A percentile compares a stretch with the other conserved stretches of the same genome.
Evolutionary conservation across 371 early-diverging fungal species (phyloP).

Genomic region (Mucor sp.): DNA sequence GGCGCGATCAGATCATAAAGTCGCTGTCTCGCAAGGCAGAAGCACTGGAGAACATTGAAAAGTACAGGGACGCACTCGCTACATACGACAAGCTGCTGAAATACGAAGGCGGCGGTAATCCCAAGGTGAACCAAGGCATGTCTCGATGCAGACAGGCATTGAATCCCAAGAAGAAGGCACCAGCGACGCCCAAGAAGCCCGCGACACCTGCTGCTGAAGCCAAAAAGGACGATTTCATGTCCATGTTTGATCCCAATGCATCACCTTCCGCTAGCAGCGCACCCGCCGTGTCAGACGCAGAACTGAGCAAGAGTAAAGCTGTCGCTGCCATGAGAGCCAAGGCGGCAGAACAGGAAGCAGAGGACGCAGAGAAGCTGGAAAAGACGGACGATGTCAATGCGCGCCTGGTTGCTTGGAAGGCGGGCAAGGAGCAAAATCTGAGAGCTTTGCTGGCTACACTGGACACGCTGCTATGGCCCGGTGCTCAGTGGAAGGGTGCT

Average conservation of each 20-base stretch:
- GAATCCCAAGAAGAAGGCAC: conserved; percentile 1
- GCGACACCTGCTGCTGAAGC: not conserved
- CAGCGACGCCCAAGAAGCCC: not conserved
- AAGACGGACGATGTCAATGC: conserved; percentile 81
- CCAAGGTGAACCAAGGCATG: conserved; percentile 50
- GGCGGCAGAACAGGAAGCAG: conserved; percentile 68
- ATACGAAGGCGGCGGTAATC: conserved; percentile 43
- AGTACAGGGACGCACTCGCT: conserved; percentile 70
- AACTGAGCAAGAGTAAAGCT: conserved; percentile 49
- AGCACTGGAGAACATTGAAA: conserved; percentile 81
- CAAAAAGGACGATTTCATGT: not conserved
- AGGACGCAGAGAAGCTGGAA: conserved; percentile 76
- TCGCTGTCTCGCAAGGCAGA: conserved; percentile 63
- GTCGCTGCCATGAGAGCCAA: conserved; percentile 77
- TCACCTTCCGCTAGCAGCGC: not conserved
- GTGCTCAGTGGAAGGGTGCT: conserved; percentile 73
- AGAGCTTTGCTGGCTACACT: conserved; percentile 86
- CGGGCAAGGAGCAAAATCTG: conserved; percentile 88
- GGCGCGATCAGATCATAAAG: conserved; percentile 16
- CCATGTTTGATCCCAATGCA: conserved; percentile 1
- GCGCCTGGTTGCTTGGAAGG: conserved; percentile 71
- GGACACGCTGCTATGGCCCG: conserved; percentile 80
- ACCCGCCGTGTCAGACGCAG: conserved; percentile 17
- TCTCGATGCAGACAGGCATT: conserved; percentile 36
- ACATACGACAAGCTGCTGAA: conserved; percentile 68